Base-by-base conservation (phyloP, 306 rosid species). In the Lupinus albus region DNA sequence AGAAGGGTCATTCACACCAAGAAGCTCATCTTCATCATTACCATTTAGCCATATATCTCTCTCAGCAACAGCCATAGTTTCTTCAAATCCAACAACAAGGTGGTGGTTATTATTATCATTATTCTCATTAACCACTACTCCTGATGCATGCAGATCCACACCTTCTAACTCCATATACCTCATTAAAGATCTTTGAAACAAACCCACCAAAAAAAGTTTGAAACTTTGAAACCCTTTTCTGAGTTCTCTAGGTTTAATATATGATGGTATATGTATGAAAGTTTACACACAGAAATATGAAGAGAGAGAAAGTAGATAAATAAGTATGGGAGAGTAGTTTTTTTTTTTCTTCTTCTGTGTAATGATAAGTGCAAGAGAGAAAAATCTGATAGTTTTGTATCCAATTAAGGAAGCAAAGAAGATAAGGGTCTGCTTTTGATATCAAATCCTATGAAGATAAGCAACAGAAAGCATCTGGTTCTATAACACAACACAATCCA, bases 391-490 rank as follows among this genome's bases (percentile, higher is more conserved):
- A 25, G 30, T 25, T 3, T 25, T 25, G 30, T 25, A 25, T 25
- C 30, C 30, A 25, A 25, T 25, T 25, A 25, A 25, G 30, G 96
- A 86, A 82, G 89, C 93, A 86, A 70, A 79, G 75, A 56, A 75
- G 81, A 76, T 78, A 77, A 82, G 88, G 84, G 76, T 78, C 82
- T 74, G 73, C 81, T 70, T 70, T 64, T 61, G 58, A 75, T 61
- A 64, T 80, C 83, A 82, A 79, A 0, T 73, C 84, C 80, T 72
- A 70, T 17, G 63, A 47, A 79, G 78, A 41, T 80, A 80, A 78
- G 87, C 95, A 89, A 84, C 98, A 93, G 67, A 87, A 84, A 92
- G 71, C 93, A 89, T 92, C 93, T 84, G 95, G 81, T 48, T 73
- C 74, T 63, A 5, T 65, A 38, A 46, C 56, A 70, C 9, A 61